Evolutionary conservation across 164 flowering plant genomes (phyloP).

Genomic region (Vitis amurensis): DNA sequence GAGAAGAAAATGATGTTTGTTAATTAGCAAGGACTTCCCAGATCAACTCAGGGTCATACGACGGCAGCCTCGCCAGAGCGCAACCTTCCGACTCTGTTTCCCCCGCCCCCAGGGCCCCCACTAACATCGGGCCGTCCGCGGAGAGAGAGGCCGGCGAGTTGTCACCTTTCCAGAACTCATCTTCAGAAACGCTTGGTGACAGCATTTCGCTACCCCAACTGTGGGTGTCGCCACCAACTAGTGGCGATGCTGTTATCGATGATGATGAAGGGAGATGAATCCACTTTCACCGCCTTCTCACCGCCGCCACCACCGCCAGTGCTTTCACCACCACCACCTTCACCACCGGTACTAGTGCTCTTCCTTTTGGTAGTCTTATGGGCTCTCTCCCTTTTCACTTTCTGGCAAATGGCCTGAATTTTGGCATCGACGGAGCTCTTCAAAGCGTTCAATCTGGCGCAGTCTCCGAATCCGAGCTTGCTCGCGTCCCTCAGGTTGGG

Average conservation of each 20-base stretch:
- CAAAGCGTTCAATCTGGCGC: conserved; percentile 40
- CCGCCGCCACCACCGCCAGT: not conserved
- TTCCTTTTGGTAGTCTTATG: conserved; percentile 29
- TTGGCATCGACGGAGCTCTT: conserved; percentile 74
- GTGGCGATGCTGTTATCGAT: conserved; percentile 8
- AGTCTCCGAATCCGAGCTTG: conserved; percentile 46
- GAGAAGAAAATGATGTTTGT: not conserved
- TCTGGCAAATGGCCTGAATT: conserved; percentile 77
- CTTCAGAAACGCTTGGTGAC: conserved; percentile 38
- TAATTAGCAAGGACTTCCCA: conserved; percentile 90
- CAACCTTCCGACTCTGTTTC: conserved; percentile 44
- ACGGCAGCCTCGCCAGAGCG: conserved; percentile 69
- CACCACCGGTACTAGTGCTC: not conserved
- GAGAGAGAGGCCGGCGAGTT: conserved; percentile 28
- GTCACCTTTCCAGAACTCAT: conserved; percentile 37
- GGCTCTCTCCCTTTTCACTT: conserved; percentile 47
- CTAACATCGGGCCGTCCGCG: conserved; percentile 5
- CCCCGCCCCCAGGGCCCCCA: conserved; percentile 13
- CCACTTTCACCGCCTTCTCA: conserved; percentile 7
- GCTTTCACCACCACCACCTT: not conserved
- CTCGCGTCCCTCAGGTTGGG: conserved; percentile 60
- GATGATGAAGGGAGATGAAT: conserved; percentile 25
- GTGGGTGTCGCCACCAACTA: conserved; percentile 4
- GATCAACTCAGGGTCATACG: conserved; percentile 83
- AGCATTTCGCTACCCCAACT: conserved; percentile 22